Base-by-base conservation (phyloP, 2,329 filamentous ascomycete genomes). In the Aurifilum marmelostoma region DNA sequence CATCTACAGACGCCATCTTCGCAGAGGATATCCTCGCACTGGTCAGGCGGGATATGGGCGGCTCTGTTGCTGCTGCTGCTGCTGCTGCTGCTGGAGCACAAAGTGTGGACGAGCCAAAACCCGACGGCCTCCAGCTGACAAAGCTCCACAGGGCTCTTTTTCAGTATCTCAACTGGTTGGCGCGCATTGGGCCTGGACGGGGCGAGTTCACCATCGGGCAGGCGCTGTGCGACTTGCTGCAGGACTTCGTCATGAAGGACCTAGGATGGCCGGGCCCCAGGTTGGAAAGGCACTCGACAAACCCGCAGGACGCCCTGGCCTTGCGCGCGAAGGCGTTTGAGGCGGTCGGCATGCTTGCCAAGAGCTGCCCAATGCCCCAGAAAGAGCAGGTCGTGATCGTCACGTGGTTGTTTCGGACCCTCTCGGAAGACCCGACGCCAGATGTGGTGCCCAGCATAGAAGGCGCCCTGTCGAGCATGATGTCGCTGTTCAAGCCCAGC, bases 381-480 rank as follows among this genome's bases (percentile, higher is more conserved):
- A 80, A 80, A 52, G 82, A 85, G 84, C 75, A 88, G 83, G 67
- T 86, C 41, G 72, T 82, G 88, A 63, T 88, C 88, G 73, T 87
- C 0, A 69, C 86, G 64, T 98, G 93, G 91, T 84, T 98, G 0
- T 97, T 98, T 75, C 87, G 87, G 34, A 95, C 94, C 0, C 83
- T 98, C 3, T 90, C 91, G 14, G 90, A 94, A 73, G 95, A 98
- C 74, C 87, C 89, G 0, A 92, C 89, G 0, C 86, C 89, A 0
- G 90, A 91, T 11, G 90, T 94, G 1, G 91, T 92, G 61, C 89
- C 97, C 71, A 96, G 93, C 75, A 94, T 98, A 67, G 94, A 98
- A 74, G 92, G 95, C 65, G 91, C 94, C 0, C 82, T 98, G 3
- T 95, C 94, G 4, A 93, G 90, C 67, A 84, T 97, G 71, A 84